phyloP scores from a whole-genome alignment of 2,329 filamentous ascomycete genomes.

The Neurospora sp. region DNA sequence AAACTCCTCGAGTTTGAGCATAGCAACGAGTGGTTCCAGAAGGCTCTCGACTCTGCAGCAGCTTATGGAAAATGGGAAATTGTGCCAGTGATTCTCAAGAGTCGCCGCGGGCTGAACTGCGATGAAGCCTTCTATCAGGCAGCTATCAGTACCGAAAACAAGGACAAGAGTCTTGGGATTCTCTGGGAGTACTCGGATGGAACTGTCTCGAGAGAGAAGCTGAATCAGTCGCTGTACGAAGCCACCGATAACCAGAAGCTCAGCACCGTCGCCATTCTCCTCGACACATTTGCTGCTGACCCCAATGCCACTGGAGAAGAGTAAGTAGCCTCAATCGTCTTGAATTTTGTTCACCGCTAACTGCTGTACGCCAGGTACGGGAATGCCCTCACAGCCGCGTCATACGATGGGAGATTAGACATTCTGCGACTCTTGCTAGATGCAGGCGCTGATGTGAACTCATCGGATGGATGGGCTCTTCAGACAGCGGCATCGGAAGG shows the following conservation, averaged over 20 bases:
- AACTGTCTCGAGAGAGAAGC: not conserved
- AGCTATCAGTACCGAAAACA: not conserved
- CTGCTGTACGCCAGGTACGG: not conserved
- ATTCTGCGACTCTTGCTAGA: not conserved
- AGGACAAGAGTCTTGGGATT: not conserved
- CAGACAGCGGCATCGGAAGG: not conserved
- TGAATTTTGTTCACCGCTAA: not conserved
- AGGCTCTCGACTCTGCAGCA: not conserved
- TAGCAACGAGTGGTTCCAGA: not conserved
- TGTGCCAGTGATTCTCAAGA: not conserved
- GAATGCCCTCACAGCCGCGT: not conserved
- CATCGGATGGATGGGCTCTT: not conserved
- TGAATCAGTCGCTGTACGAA: not conserved
- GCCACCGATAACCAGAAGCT: conserved; percentile 1
- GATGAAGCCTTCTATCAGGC: not conserved
- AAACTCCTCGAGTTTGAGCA: not conserved
- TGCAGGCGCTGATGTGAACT: not conserved
- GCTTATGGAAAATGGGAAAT: not conserved
- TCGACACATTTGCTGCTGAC: not conserved
- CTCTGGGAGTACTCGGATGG: not conserved
- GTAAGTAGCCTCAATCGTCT: not conserved
- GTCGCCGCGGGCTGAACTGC: not conserved
- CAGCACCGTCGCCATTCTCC: not conserved
- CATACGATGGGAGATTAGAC: not conserved
- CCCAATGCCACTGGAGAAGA: not conserved